A percentile compares a stretch with the other conserved stretches of the same genome.
phyloP scores from a whole-genome alignment of 768 basidiomycete genomes.

The Leccinum disarticulatum region DNA sequence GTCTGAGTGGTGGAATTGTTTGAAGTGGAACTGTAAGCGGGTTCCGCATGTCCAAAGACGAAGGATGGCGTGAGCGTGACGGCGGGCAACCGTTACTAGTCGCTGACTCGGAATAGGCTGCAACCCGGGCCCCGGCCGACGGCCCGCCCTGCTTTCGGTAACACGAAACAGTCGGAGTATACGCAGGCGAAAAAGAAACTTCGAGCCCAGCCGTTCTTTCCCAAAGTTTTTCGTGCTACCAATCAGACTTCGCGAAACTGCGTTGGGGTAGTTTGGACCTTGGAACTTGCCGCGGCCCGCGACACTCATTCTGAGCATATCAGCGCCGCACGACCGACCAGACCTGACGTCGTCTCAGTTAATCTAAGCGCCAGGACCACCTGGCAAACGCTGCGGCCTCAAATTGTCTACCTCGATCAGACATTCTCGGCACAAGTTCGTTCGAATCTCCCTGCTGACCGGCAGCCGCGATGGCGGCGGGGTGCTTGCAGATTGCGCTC shows the following conservation, averaged over 20 bases:
- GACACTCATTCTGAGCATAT: background rate
- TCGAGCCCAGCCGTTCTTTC: conserved; percentile 1
- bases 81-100: no score
- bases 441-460: conserved; percentile 22
- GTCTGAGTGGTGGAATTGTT: background rate
- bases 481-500: conserved; percentile 14
- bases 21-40: background rate
- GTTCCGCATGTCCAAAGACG: conserved; percentile 1
- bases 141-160: conserved; percentile 5
- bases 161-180: conserved; percentile 3
- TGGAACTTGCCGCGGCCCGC: background rate
- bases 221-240: conserved; percentile 16
- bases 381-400: background rate
- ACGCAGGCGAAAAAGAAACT: background rate
- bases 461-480: conserved; percentile 29
- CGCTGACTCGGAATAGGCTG: background rate
- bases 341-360: conserved; percentile 20
- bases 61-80: conserved; percentile 1
- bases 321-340: background rate
- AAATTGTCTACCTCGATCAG: background rate
- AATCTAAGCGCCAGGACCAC: conserved; percentile 13
- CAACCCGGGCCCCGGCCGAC: conserved; percentile 17
- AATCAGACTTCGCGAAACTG: conserved; percentile 1
- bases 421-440: conserved; percentile 1
- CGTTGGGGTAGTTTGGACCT: background rate